These are phyloP conservation scores for Globisporangium acanthophoron DNA, from an alignment of 352 stramenopile genomes.

Conservation along the genomic window DNA sequence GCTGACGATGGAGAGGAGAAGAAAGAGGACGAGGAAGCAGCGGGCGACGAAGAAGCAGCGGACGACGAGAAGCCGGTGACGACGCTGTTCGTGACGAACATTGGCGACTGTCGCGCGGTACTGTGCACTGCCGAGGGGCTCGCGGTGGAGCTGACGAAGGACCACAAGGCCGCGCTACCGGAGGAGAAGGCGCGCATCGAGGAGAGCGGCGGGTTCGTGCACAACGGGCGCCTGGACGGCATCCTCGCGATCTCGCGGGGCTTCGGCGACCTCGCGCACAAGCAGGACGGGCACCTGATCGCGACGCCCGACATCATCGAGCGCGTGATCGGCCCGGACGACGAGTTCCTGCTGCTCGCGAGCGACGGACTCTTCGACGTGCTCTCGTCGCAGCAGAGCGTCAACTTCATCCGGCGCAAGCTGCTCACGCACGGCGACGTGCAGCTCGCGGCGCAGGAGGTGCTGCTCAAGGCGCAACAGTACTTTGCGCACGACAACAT, in stretches of 20 bases:
- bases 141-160: constrained; percentile 76
- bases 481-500: constrained; percentile 92
- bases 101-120: constrained; percentile 89
- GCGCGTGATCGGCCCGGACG: constrained; percentile 45
- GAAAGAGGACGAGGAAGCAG: neutral
- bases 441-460: constrained; percentile 82
- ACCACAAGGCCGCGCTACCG: constrained; percentile 83
- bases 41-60: constrained; percentile 5
- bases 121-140: constrained; percentile 66
- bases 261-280: constrained; percentile 89
- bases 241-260: constrained; percentile 84
- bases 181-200: constrained; percentile 81
- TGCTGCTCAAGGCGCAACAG: constrained; percentile 83
- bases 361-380: constrained; percentile 92
- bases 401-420: constrained; percentile 90
- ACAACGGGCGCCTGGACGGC: constrained; percentile 86
- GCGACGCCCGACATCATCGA: constrained; percentile 78
- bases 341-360: constrained; percentile 90
- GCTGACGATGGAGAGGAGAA: neutral
- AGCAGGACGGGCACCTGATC: constrained; percentile 83
- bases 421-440: constrained; percentile 85
- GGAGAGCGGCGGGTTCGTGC: constrained; percentile 74
- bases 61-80: constrained; percentile 30
- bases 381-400: constrained; percentile 83
- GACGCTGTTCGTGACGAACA: constrained; percentile 79